Percentiles rank a stretch among this genome's conserved stretches.
Conservation (phyloP, 371 early-diverging fungal genomes). For the Nematocida ausubeli region DNA sequence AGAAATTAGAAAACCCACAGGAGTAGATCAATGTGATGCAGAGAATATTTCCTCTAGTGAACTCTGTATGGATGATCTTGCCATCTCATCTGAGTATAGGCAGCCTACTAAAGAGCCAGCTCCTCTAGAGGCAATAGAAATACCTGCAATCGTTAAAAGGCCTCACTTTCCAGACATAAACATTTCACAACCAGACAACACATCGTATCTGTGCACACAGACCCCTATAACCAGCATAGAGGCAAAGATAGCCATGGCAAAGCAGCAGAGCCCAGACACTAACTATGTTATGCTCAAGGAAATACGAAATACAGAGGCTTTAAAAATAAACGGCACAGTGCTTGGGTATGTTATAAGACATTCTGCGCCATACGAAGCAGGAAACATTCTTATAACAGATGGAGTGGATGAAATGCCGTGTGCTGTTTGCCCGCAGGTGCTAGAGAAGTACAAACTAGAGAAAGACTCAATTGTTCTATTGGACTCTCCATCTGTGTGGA, state of each 20-base stretch:
- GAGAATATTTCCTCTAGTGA: no score
- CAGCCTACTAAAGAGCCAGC: no score
- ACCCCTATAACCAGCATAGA: neutral
- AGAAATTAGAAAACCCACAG: no score
- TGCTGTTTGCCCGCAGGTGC: slow-evolving; percentile 17
- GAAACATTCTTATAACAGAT: slow-evolving; percentile 8
- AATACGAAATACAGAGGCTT: neutral
- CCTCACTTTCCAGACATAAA: no score
- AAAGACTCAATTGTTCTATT: slow-evolving; percentile 35
- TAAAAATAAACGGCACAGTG: slow-evolving; percentile 17
- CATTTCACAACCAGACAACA: no score
- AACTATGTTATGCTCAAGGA: neutral
- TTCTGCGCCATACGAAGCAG: neutral
- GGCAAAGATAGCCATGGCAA: neutral
- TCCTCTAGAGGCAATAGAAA: no score
- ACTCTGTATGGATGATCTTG: no score
- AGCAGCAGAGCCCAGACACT: neutral
- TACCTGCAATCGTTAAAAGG: no score
- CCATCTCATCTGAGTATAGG: no score
- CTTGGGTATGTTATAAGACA: slow-evolving; percentile 3
- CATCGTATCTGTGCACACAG: slow-evolving; percentile 26
- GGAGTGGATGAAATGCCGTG: slow-evolving; percentile 23
- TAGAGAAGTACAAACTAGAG: neutral
- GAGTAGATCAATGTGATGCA: no score
- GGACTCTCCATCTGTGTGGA: slow-evolving; percentile 46